phyloP scores from a whole-genome alignment of 192 early-diverging fungal species.

The Coemansia furcata region DNA sequence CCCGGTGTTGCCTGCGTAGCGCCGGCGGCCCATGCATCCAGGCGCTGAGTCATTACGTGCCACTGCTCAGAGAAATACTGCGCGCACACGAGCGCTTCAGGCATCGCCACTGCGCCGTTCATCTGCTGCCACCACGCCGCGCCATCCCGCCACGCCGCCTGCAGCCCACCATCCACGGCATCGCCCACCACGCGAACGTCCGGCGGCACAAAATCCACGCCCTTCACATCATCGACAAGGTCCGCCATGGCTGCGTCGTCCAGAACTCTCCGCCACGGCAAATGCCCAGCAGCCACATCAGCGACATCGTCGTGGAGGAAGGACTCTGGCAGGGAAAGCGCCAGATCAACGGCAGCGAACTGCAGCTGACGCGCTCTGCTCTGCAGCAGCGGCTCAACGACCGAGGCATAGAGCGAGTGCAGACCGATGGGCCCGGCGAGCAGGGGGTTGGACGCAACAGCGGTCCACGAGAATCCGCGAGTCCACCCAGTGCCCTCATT shows the following conservation, averaged over 20 bases:
- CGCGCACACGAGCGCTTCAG: slow-evolving; percentile 21
- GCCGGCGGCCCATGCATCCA: slow-evolving; percentile 15
- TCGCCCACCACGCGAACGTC: slow-evolving; percentile 9
- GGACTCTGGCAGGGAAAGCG: slow-evolving; percentile 10
- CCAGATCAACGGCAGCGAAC: slow-evolving; percentile 8
- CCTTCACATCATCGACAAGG: slow-evolving; percentile 9
- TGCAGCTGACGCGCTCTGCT: slow-evolving; percentile 16
- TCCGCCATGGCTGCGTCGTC: not conserved
- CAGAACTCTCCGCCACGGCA: slow-evolving; percentile 23
- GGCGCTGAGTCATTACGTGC: slow-evolving; percentile 8
- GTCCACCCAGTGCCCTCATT: slow-evolving; percentile 5
- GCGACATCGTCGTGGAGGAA: slow-evolving; percentile 12
- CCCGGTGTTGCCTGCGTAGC: not conserved
- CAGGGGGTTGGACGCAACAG: slow-evolving; percentile 9
- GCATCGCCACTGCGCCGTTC: slow-evolving; percentile 20
- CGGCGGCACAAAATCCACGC: slow-evolving; percentile 22
- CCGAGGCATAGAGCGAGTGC: slow-evolving; percentile 7
- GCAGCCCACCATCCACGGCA: slow-evolving; percentile 7
- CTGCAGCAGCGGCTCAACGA: slow-evolving; percentile 34
- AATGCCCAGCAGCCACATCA: slow-evolving; percentile 21
- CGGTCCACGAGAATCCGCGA: slow-evolving; percentile 11
- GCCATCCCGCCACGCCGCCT: slow-evolving; percentile 26
- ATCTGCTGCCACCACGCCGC: slow-evolving; percentile 49
- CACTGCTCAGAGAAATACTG: slow-evolving; percentile 24
- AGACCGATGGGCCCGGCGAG: not conserved